These are phyloP conservation scores for Pythium vanterpoolii DNA, from an alignment of 352 stramenopile species.

Conservation along the genomic window DNA sequence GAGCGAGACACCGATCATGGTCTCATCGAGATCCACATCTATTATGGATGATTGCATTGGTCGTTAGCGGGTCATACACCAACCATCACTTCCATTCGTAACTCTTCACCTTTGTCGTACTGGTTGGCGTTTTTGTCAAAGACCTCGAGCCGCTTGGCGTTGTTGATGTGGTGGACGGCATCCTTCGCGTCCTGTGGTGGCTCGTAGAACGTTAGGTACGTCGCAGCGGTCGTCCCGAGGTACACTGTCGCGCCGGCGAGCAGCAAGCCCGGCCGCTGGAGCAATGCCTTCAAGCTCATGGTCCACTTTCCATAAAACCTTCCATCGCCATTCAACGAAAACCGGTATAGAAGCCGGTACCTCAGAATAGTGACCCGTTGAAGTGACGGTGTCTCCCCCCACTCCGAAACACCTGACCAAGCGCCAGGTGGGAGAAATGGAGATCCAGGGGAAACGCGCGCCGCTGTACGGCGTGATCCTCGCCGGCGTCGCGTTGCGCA, in stretches of 20 bases:
- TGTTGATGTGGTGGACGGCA: constrained; percentile 31
- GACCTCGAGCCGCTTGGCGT: constrained; percentile 49
- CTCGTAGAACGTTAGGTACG: constrained; percentile 77
- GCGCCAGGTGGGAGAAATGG: background rate
- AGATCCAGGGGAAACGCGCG: constrained; percentile 1
- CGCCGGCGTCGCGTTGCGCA: constrained; percentile 36
- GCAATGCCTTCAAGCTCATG: constrained; percentile 26
- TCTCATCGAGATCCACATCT: constrained; percentile 80
- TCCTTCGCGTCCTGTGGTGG: constrained; percentile 26
- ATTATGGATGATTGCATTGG: background rate
- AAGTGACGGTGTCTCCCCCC: background rate
- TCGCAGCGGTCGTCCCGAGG: constrained; percentile 41
- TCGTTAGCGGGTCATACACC: background rate
- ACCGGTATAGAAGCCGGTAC: background rate
- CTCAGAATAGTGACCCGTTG: background rate
- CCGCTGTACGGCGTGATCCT: constrained; percentile 7
- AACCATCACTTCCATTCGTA: background rate
- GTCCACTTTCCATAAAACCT: background rate
- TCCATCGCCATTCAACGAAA: background rate
- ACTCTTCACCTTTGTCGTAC: constrained; percentile 56
- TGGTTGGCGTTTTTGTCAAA: constrained; percentile 70
- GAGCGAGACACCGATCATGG: constrained; percentile 72
- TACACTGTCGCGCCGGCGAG: constrained; percentile 60
- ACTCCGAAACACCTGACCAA: background rate
- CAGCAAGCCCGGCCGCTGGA: constrained; percentile 49